These are phyloP conservation scores for Thermothielavioides terrestris DNA, from an alignment of 495 filamentous ascomycete genomes.

Conservation along the genomic window DNA sequence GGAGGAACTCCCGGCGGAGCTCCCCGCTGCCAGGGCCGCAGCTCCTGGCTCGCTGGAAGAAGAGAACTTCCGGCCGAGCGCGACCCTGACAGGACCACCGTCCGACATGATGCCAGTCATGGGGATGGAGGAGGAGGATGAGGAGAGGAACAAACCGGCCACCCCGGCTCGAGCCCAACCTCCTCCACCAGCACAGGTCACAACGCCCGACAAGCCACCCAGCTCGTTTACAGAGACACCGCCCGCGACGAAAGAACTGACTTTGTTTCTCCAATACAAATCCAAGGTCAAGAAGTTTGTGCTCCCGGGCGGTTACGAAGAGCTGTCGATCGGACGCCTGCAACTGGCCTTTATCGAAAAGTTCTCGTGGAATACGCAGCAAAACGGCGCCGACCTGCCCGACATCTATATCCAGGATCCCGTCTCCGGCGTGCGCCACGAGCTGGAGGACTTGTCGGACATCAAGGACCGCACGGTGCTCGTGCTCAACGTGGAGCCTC, in stretches of 20 bases:
- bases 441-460: constrained; percentile 88
- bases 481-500: constrained; percentile 84
- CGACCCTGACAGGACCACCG: constrained; percentile 44
- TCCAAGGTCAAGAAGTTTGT: constrained; percentile 95
- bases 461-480: constrained; percentile 92
- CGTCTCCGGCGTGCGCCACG: constrained; percentile 87
- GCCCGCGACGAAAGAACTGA: constrained; percentile 78
- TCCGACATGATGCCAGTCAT: constrained; percentile 31
- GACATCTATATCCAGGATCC: constrained; percentile 98
- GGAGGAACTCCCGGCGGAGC: constrained; percentile 33
- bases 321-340: constrained; percentile 74
- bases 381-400: constrained; percentile 83
- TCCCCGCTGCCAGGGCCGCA: constrained; percentile 31
- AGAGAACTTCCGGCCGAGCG: constrained; percentile 47
- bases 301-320: constrained; percentile 70
- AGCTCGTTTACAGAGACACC: constrained; percentile 50
- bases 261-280: constrained; percentile 94
- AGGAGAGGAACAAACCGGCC: constrained; percentile 24
- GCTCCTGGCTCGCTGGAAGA: constrained; percentile 48
- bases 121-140: constrained; percentile 21
- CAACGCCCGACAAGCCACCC: constrained; percentile 35
- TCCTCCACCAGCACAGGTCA: constrained; percentile 11
- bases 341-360: constrained; percentile 99
- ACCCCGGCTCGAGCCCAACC: constrained; percentile 9
- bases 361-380: constrained; percentile 96